Base-by-base conservation (phyloP, 148 eudicot genomes). In the Nepenthes gracilis region DNA sequence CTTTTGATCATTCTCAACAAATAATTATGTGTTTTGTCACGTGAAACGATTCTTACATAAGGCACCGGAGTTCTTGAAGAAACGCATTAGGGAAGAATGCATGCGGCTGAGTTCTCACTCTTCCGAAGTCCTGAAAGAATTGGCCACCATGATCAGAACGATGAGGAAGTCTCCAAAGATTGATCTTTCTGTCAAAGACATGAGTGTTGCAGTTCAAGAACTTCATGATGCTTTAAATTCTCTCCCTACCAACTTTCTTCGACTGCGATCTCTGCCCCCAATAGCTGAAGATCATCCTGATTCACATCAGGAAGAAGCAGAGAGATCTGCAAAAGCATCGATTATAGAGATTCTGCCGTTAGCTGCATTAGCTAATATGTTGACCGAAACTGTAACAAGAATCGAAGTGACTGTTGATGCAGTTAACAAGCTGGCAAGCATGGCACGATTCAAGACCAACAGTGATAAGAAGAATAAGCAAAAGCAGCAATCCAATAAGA, bases 341-440 rank as follows among this genome's bases (percentile, higher is more conserved):
- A 56, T 91, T 45, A 61, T 81, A 63, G 87, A 80, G 58, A 68
- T 87, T 55, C 70, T 91, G 70, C 89, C 93, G 7, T 36, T 91
- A 36, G 90, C 84, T 33, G 80, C 95, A 60, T 15, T 81, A 8
- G 79, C 78, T 9, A 74, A 84, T 14, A 70, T 87, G 70, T 63
- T 91, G 79, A 71, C 82, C 0, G 96, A 87, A 80, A 71, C 79
- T 52, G 81, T 78, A 5, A 71, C 69, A 51, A 81, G 95, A 77
- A 66, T 81, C 5, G 93, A 83, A 69, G 80, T 75, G 38, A 73
- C 79, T 14, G 86, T 75, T 0, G 62, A 66, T 6, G 83, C 65
- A 59, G 87, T 85, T 9, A 72, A 83, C 12, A 76, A 67, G 60
- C 76, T 87, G 48, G 82, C 89, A 33, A 67, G 64, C 5, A 64